phyloP scores from a whole-genome alignment of 306 rosid species.

The Begonia loranthoides region DNA sequence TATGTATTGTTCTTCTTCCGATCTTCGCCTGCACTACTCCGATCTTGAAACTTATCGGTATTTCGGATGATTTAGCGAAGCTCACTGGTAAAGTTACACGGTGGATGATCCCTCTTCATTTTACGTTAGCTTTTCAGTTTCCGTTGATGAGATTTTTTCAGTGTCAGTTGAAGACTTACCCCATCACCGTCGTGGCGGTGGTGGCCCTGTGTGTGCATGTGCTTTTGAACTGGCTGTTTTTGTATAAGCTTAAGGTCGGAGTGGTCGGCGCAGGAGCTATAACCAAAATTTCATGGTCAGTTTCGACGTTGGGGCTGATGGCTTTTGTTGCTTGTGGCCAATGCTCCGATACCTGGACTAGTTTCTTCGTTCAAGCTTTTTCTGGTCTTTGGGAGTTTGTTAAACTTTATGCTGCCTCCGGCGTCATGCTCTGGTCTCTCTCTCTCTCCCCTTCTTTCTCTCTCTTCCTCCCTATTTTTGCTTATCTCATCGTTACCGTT shows the following conservation, averaged over 20 bases:
- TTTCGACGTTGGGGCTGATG: constrained; percentile 29
- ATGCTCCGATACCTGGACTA: constrained; percentile 58
- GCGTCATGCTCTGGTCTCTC: constrained; percentile 69
- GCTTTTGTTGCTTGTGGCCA: constrained; percentile 42
- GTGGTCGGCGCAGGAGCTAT: constrained; percentile 45
- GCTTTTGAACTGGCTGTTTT: constrained; percentile 48
- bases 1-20: constrained; percentile 48
- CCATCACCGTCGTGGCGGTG: constrained; percentile 38
- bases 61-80: constrained; percentile 41
- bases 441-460: background rate
- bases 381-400: constrained; percentile 70
- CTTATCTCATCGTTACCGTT: background rate
- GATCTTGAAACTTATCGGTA: constrained; percentile 40
- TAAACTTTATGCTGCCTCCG: constrained; percentile 61
- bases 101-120: constrained; percentile 51
- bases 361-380: constrained; percentile 66
- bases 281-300: constrained; percentile 52
- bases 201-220: constrained; percentile 31
- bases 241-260: constrained; percentile 36
- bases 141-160: constrained; percentile 56
- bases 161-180: constrained; percentile 35
- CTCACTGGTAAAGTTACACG: constrained; percentile 31
- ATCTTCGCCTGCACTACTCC: constrained; percentile 44
- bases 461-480: background rate
- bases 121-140: constrained; percentile 51